Evolutionary conservation across 1,284 basidiomycete genomes (phyloP), one percentile per base, ranked within the genome.

Genomic region (Sanghuangporus weigelae): DNA sequence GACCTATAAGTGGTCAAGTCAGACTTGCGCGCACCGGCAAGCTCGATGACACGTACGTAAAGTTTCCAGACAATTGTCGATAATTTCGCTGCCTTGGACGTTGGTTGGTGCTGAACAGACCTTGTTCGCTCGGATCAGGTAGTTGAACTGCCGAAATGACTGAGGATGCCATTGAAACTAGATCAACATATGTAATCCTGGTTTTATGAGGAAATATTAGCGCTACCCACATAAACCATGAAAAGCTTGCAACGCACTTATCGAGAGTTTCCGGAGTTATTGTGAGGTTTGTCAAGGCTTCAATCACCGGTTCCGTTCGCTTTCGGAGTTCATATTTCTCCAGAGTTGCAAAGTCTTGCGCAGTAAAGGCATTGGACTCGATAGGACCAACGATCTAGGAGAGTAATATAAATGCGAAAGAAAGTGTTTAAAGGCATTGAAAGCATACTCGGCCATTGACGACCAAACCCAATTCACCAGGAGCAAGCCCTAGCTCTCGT

Each of bases 401-500:
- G 62, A 59, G 26, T 54, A 35, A 46, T n/a, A 2, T 54, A 1
- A 65, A 12, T 56, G 21, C 35, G 62, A 21, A 16, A 46, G 16
- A 39, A 51, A 26, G 14, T 46, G 44, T 7, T 6, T 7, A 46
- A 46, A 46, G 44, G 44, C 8, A 31, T 31, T 0, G 49, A 38
- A 21, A 72, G 70, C 83, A 71, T 71, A 95, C 93, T 39, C 95
- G 80, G 44, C 95, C 95, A 69, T 96, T 96, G 57, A 92, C 77
- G 44, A 95, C 68, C 21, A 97, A 63, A 1, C 81, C 89, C 16
- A 79, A 78, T 62, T 86, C 74, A 0, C 87, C 86, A 1, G 83
- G 80, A 11, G 73, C 68, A 42, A 95, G 68, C 1, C 81, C 81
- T 1, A 95, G 69, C 51, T 81, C 79, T 23, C 80, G 76, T 3